Percentiles rank a stretch among this genome's conserved stretches.
These are phyloP conservation scores for Russula virescens DNA, from an alignment of 768 basidiomycete genomes.

Conservation along the genomic window DNA sequence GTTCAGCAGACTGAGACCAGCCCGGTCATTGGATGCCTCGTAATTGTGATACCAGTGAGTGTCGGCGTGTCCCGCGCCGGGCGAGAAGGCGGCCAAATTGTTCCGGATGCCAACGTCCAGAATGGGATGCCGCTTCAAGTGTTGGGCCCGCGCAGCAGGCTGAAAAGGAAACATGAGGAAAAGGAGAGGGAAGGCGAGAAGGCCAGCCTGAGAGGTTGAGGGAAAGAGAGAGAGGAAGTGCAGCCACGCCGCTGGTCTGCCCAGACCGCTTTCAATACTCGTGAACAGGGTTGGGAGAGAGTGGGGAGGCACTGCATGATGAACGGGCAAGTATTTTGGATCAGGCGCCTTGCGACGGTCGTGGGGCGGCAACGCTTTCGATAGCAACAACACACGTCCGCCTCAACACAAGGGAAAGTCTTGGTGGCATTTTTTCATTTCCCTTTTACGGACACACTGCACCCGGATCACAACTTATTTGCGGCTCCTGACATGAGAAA, in stretches of 20 bases:
- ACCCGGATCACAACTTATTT: background rate
- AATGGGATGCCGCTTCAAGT: background rate
- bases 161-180: conserved; percentile 5
- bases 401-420: background rate
- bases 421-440: background rate
- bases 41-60: background rate
- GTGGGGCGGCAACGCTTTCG: conserved; percentile 10
- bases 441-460: background rate
- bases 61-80: background rate
- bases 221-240: background rate
- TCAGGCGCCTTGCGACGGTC: conserved; percentile 7
- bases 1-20: background rate
- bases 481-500: background rate
- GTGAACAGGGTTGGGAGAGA: background rate
- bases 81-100: background rate
- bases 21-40: background rate
- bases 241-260: background rate
- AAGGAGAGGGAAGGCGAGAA: background rate
- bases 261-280: background rate
- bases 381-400: conserved; percentile 4
- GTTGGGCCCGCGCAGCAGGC: conserved; percentile 21
- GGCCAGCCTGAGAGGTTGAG: conserved; percentile 7
- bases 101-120: background rate
- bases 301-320: background rate
- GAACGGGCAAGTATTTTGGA: background rate